phyloP scores from a whole-genome alignment of 2,329 filamentous ascomycete genomes.

The Nakataea oryzae region DNA sequence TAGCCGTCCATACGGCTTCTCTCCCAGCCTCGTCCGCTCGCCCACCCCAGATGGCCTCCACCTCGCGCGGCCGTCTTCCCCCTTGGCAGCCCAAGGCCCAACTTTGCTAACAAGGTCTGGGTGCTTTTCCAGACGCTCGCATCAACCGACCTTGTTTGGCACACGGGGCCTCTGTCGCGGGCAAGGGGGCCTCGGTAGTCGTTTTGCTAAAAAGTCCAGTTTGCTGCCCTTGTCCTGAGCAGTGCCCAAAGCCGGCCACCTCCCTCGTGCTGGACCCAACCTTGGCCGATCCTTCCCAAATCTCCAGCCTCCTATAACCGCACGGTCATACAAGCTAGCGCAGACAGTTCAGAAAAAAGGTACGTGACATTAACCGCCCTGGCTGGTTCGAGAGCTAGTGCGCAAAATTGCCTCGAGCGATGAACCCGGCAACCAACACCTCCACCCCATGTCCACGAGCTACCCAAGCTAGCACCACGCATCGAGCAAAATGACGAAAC shows the following conservation, averaged over 20 bases:
- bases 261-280: neutral
- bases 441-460: neutral
- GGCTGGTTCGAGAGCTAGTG: neutral
- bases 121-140: neutral
- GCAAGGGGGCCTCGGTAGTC: neutral
- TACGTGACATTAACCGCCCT: neutral
- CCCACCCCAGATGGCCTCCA: too few species aligned
- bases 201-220: neutral
- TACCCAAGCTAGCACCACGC: neutral
- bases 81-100: too few species aligned
- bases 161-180: neutral
- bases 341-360: neutral
- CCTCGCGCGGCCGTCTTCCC: neutral
- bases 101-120: neutral
- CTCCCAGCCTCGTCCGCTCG: neutral
- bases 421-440: neutral
- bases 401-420: neutral
- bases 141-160: neutral
- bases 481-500: neutral
- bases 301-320: neutral
- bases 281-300: neutral
- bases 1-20: neutral
- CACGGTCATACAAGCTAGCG: neutral
- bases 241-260: neutral
- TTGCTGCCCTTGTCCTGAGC: neutral